phyloP scores from a whole-genome alignment of 1,284 basidiomycete genomes.

The Microbotryomycetes sp. region DNA sequence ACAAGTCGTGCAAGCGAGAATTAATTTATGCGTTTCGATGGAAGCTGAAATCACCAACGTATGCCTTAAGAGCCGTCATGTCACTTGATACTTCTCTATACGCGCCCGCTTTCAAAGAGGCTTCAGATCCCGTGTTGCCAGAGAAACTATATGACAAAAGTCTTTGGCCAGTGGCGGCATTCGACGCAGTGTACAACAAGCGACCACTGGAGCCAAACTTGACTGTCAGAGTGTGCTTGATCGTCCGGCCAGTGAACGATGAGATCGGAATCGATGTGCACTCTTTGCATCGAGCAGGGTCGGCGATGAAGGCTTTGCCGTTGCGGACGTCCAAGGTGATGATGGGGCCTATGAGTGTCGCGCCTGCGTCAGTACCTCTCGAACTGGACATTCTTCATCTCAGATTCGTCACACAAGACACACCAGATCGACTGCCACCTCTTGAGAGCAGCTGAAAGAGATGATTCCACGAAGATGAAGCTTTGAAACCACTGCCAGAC shows the following conservation, averaged over 20 bases:
- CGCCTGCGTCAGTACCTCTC: too few species aligned
- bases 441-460: slow-evolving; percentile 3
- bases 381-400: too few species aligned
- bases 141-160: neutral
- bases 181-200: neutral
- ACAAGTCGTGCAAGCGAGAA: too few species aligned
- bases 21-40: neutral
- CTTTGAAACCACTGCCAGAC: neutral
- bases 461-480: neutral
- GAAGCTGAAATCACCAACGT: slow-evolving; percentile 3
- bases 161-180: neutral
- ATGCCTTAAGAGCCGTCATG: neutral
- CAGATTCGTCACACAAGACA: too few species aligned
- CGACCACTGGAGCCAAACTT: neutral
- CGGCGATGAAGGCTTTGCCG: neutral
- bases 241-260: neutral
- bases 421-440: neutral
- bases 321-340: neutral
- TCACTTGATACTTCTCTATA: neutral
- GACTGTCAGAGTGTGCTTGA: slow-evolving; percentile 3
- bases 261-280: slow-evolving; percentile 4
- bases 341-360: neutral
- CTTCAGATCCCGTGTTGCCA: slow-evolving; percentile 1
- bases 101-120: neutral
- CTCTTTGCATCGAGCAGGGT: neutral